A percentile compares a stretch with the other conserved stretches of the same genome.
Evolutionary conservation across 1,139 yeast genomes (phyloP).

Genomic region (Taphrina deformans): DNA sequence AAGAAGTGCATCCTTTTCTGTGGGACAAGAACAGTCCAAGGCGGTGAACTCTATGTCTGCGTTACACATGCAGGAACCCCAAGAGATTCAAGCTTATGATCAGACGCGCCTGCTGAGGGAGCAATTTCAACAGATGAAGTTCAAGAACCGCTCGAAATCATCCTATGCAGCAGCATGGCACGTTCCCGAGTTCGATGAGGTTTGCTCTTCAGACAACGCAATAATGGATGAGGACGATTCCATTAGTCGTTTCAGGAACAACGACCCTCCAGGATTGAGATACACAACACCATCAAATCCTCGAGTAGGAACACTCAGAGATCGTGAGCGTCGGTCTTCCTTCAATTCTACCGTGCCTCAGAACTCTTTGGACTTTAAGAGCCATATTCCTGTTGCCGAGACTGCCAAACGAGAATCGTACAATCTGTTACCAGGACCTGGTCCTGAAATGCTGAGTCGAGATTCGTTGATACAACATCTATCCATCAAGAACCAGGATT

Average conservation of each 20-base stretch:
- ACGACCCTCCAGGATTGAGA: conserved; percentile 27
- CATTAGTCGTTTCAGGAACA: background rate
- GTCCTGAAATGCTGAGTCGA: background rate
- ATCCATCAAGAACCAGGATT: background rate
- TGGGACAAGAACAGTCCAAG: conserved; percentile 15
- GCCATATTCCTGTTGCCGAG: background rate
- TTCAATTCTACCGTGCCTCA: conserved; percentile 6
- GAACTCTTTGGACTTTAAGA: background rate
- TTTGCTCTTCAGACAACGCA: conserved; percentile 15
- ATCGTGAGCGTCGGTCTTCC: conserved; percentile 13
- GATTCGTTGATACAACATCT: background rate
- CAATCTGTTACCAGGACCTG: background rate
- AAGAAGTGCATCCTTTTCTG: conserved; percentile 25
- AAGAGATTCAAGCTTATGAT: conserved; percentile 9
- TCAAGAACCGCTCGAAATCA: conserved; percentile 29
- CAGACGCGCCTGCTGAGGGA: conserved; percentile 21
- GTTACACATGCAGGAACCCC: background rate
- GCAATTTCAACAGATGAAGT: conserved; percentile 30
- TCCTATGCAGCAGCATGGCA: conserved; percentile 32
- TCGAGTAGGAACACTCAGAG: conserved; percentile 14
- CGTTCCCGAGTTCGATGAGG: conserved; percentile 14
- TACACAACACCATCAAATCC: conserved; percentile 29
- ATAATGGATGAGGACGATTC: conserved; percentile 21
- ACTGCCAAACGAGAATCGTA: background rate
- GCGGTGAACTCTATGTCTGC: background rate